Evolutionary conservation across 352 stramenopile genomes (phyloP).

Genomic region (Phytophthora uliginosa): DNA sequence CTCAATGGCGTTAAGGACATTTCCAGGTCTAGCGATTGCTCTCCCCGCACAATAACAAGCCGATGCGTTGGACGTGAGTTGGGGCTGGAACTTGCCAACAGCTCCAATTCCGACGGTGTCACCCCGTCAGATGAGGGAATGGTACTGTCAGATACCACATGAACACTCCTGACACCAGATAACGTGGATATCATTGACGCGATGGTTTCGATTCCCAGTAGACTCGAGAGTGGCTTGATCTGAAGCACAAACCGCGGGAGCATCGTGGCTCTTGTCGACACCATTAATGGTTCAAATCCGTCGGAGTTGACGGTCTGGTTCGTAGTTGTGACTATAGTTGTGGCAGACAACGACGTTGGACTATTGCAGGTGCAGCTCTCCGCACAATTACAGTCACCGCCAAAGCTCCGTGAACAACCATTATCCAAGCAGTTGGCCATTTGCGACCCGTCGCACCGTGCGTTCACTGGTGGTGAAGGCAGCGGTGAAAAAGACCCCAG

Average conservation of each 20-base stretch:
- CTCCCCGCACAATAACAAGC: conserved; percentile 46
- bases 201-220: conserved; percentile 41
- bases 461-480: conserved; percentile 25
- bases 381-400: conserved; percentile 71
- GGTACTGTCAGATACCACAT: conserved; percentile 36
- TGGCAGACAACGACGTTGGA: conserved; percentile 34
- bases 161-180: conserved; percentile 60
- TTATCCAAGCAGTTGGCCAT: conserved; percentile 74
- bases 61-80: conserved; percentile 7
- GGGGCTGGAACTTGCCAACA: not conserved
- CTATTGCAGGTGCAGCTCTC: conserved; percentile 63
- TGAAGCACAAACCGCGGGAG: conserved; percentile 48
- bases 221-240: conserved; percentile 34
- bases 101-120: not conserved
- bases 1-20: conserved; percentile 33
- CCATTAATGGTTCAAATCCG: conserved; percentile 14
- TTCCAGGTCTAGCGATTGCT: conserved; percentile 37
- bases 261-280: conserved; percentile 18
- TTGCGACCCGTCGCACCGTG: conserved; percentile 46
- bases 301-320: conserved; percentile 14
- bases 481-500: conserved; percentile 27
- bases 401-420: conserved; percentile 73
- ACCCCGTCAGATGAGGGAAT: not conserved
- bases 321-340: conserved; percentile 17
- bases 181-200: conserved; percentile 50